Conservation (phyloP, 139 green algal genomes). For the Chlorella sp. region DNA sequence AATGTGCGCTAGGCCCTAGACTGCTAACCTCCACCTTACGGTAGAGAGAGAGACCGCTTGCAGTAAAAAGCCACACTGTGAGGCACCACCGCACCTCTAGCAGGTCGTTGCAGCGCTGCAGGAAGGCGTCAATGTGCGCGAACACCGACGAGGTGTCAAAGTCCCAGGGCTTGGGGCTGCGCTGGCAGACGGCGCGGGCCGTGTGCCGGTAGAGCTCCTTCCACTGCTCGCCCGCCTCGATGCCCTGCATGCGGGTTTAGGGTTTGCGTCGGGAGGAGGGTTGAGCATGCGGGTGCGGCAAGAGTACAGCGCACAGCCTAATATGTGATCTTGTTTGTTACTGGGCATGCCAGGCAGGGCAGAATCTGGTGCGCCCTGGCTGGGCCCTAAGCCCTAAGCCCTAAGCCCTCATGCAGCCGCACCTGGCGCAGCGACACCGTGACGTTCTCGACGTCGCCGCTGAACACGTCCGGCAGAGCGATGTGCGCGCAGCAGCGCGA, state of each 20-base stretch:
- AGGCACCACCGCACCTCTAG: slow-evolving; percentile 60
- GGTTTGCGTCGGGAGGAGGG: too few species aligned
- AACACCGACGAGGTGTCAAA: slow-evolving; percentile 70
- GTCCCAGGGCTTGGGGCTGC: slow-evolving; percentile 48
- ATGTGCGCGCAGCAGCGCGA: slow-evolving; percentile 71
- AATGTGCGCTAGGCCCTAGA: slow-evolving; percentile 79
- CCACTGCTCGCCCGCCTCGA: slow-evolving; percentile 56
- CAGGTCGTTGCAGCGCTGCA: slow-evolving; percentile 84
- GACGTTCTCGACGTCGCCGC: slow-evolving; percentile 38
- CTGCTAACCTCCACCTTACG: too few species aligned
- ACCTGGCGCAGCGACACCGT: slow-evolving; percentile 31
- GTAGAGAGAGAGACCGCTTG: too few species aligned
- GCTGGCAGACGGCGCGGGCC: slow-evolving; percentile 35
- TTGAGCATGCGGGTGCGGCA: too few species aligned
- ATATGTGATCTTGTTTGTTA: too few species aligned
- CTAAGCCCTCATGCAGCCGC: too few species aligned
- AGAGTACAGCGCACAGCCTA: too few species aligned
- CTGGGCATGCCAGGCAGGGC: too few species aligned
- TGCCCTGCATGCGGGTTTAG: slow-evolving; percentile 40
- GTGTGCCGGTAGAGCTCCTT: slow-evolving; percentile 64
- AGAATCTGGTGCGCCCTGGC: too few species aligned
- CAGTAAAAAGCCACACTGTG: too few species aligned
- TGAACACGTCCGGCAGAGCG: slow-evolving; percentile 59
- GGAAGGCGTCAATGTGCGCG: slow-evolving; percentile 84
- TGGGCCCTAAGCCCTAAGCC: too few species aligned